A percentile compares a stretch with the other conserved stretches of the same genome.
Conservation (phyloP, 306 rosid genomes). For the Alnus glutinosa region DNA sequence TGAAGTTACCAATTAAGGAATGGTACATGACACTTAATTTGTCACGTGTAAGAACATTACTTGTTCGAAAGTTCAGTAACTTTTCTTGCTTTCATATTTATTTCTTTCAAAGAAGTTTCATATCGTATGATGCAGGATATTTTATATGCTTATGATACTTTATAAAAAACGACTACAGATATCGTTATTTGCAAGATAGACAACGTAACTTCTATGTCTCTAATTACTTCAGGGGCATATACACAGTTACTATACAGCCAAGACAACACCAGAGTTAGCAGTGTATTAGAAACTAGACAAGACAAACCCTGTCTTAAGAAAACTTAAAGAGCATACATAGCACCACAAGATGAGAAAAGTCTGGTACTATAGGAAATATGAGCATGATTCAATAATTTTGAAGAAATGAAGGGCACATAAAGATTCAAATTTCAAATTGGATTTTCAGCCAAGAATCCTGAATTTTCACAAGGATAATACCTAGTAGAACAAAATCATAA, state of each 20-base stretch:
- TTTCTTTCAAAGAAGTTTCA: not conserved
- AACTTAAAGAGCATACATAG: not conserved
- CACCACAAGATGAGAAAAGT: not conserved
- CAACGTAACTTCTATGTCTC: not conserved
- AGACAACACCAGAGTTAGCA: constrained; percentile 12
- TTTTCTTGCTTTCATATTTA: not conserved
- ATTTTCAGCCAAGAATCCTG: constrained; percentile 14
- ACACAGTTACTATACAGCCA: not conserved
- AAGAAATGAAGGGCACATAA: not conserved
- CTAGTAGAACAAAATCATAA: not conserved
- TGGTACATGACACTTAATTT: not conserved
- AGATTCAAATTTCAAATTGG: constrained; percentile 6
- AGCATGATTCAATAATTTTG: not conserved
- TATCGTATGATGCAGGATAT: not conserved
- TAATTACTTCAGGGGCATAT: not conserved
- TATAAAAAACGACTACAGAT: not conserved
- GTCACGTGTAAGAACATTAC: not conserved
- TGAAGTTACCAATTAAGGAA: not conserved
- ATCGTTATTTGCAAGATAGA: not conserved
- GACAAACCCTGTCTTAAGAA: not conserved
- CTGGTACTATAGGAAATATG: not conserved
- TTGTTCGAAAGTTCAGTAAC: not conserved
- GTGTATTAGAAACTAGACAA: constrained; percentile 6
- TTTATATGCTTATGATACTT: not conserved
- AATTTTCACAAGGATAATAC: not conserved